These are phyloP conservation scores for Hypoxylon sp. DNA, from an alignment of 2,329 filamentous ascomycete genomes.

Conservation along the genomic window DNA sequence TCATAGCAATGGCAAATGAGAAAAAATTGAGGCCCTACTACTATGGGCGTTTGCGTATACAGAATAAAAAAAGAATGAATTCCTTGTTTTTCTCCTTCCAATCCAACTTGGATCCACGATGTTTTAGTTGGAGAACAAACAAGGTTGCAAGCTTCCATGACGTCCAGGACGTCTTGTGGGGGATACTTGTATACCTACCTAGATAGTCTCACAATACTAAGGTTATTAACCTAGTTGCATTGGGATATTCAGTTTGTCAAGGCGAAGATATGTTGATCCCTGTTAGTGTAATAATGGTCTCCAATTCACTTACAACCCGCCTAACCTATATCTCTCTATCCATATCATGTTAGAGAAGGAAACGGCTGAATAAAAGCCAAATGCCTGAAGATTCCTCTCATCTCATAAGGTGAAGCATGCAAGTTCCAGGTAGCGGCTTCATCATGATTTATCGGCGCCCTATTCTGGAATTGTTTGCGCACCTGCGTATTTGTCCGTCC, in stretches of 20 bases:
- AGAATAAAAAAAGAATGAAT: neutral
- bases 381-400: neutral
- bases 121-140: conserved; percentile 28
- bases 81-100: conserved; percentile 14
- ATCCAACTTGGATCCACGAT: conserved; percentile 7
- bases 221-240: no score
- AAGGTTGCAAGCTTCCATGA: conserved; percentile 14
- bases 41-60: neutral
- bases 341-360: no score
- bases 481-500: conserved; percentile 15
- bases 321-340: neutral
- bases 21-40: neutral
- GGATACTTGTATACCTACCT: conserved; percentile 1
- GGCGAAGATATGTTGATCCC: neutral
- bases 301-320: neutral
- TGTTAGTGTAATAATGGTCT: neutral
- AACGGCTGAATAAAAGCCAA: neutral
- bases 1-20: neutral
- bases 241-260: neutral
- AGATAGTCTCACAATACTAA: neutral
- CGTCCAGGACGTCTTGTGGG: conserved; percentile 17
- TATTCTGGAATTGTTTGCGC: conserved; percentile 5
- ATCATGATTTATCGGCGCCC: neutral
- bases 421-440: neutral
- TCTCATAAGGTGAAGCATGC: conserved; percentile 8